Base-by-base conservation (phyloP, 1,139 yeast species). In the Geotrichum cucujoidarum region DNA sequence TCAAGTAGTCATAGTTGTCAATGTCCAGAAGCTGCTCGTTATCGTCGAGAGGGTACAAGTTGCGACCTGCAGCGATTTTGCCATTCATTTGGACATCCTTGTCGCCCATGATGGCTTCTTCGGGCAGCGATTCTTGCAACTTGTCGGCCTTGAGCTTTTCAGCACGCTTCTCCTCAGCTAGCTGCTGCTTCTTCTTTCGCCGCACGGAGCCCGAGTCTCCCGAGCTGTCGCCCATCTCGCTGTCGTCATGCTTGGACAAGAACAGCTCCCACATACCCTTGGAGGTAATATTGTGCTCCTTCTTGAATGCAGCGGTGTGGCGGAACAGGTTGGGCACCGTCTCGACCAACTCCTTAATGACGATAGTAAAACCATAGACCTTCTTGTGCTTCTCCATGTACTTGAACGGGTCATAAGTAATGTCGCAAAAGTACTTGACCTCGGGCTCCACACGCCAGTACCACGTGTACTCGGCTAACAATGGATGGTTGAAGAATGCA, bases 401-500 rank as follows among this genome's bases (percentile, higher is more conserved):
- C 22, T 75, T 59, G 62, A 90, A 90, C 17, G 96, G 95, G 66
- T 90, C 97, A 66, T 89, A 88, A 0, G 95, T 84, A 44, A 88
- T 68, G 64, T 89, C 97, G 67, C 97, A 90, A 61, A 74, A 88
- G 63, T 86, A 89, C 55, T 86, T 83, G 39, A 90, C 92, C 55
- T 84, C 83, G 1, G 97, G 97, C 64, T 90, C 97, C 8, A 90
- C 88, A 47, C 97, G 73, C 96, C 97, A 89, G 68, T 88, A 89
- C 94, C 95, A 89, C 53, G 87, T 88, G 53, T 78, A 74, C 49
- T 78, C 48, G 64, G 71, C 57, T 42, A 90, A 80, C 53, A 84
- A 64, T 2, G 83, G 83, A 64, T 69, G 95, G 54, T 80, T 76
- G 69, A 78, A 86, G 62, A 89, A 89, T 53, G 75, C 73, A 1